Conservation (phyloP, 179 eudicot genomes). For the Patellifolia procumbens region DNA sequence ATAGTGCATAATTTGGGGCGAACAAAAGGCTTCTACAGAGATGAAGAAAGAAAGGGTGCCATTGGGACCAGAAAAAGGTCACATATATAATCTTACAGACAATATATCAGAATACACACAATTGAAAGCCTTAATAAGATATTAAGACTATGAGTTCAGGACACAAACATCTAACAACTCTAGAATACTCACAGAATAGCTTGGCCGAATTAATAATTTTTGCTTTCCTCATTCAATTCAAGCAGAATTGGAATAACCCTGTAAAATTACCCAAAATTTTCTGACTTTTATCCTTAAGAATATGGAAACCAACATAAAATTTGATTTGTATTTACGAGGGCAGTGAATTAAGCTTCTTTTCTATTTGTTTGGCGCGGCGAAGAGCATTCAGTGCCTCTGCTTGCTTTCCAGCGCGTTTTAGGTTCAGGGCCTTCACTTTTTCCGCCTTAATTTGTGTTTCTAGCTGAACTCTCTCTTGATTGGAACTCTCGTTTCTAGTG, state of each 20-base stretch:
- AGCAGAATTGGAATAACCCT: constrained; percentile 26
- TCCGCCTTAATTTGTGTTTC: constrained; percentile 83
- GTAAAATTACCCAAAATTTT: neutral
- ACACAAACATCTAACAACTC: neutral
- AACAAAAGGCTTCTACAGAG: too few species aligned
- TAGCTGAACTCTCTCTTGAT: constrained; percentile 53
- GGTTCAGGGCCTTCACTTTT: constrained; percentile 65
- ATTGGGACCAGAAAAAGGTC: too few species aligned
- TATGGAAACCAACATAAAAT: neutral
- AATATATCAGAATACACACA: constrained; percentile 2
- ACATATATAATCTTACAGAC: too few species aligned
- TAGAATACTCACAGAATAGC: constrained; percentile 12
- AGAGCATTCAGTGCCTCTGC: constrained; percentile 85
- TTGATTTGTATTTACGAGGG: constrained; percentile 29
- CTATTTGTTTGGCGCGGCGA: constrained; percentile 74
- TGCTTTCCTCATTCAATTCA: constrained; percentile 25
- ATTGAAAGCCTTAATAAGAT: neutral
- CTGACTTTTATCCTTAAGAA: neutral
- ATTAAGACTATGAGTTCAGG: neutral
- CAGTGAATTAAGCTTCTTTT: constrained; percentile 67
- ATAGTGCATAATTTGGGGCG: too few species aligned
- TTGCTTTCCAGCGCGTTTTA: constrained; percentile 88
- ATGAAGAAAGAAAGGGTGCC: too few species aligned
- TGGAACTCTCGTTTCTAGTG: constrained; percentile 35
- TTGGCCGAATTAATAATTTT: constrained; percentile 8